A percentile compares a stretch with the other conserved stretches of the same genome.
Evolutionary conservation across 2,329 filamentous ascomycete species (phyloP).

Genomic region (Kalaharituber pfeilii): DNA sequence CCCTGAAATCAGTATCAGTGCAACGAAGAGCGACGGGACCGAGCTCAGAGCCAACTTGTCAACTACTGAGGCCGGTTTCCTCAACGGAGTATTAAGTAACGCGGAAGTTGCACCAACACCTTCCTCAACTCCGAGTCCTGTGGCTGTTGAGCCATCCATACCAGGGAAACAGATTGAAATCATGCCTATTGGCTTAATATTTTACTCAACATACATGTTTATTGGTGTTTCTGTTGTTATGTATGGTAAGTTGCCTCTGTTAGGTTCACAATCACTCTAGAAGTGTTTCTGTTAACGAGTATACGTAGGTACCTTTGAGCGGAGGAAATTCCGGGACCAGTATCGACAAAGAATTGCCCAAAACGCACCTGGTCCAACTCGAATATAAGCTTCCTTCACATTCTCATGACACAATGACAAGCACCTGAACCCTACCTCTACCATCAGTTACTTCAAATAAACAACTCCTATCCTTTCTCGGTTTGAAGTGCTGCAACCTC

Average conservation of each 20-base stretch:
- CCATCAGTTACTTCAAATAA: not conserved
- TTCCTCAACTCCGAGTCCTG: not conserved
- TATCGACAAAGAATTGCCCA: conserved; percentile 14
- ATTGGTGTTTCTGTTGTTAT: conserved; percentile 42
- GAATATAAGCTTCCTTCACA: not conserved
- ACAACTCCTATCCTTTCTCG: not conserved
- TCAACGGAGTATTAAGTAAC: conserved; percentile 48
- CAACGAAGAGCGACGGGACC: conserved; percentile 35
- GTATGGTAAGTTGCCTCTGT: conserved; percentile 39
- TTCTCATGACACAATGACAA: not conserved
- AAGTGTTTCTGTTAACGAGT: not conserved
- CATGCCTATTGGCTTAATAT: conserved; percentile 51
- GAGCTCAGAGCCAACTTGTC: conserved; percentile 47
- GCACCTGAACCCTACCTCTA: not conserved
- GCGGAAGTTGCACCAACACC: conserved; percentile 14
- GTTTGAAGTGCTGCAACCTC: no score
- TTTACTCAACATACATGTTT: conserved; percentile 45
- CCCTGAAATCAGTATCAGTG: conserved; percentile 49
- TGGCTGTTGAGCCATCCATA: conserved; percentile 37
- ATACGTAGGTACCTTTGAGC: conserved; percentile 15
- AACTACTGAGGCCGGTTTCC: conserved; percentile 52
- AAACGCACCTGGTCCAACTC: not conserved
- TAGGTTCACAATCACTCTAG: not conserved
- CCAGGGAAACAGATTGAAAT: conserved; percentile 52
- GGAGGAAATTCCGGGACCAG: conserved; percentile 16